These are phyloP conservation scores for Graphilbum ipis-grandicollis DNA, from an alignment of 2,329 filamentous ascomycete species.

Conservation along the genomic window DNA sequence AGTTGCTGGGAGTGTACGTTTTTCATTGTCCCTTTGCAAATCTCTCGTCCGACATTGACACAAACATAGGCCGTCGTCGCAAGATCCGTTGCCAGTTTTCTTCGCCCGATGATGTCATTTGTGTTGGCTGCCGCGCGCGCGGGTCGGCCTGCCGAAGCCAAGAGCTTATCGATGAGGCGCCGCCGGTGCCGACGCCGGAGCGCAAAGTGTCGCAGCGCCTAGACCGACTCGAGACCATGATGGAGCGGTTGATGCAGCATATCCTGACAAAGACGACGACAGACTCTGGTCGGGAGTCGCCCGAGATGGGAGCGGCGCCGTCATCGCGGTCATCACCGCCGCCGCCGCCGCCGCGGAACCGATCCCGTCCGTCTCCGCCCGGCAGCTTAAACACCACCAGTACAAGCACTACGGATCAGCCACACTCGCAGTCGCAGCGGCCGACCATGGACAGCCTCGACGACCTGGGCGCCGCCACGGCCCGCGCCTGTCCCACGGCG, in stretches of 20 bases:
- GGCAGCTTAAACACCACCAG: too few relatives aligned
- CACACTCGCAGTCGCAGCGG: not conserved
- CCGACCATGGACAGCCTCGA: not conserved
- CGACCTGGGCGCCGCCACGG: constrained; percentile 2
- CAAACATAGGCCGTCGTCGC: constrained; percentile 20
- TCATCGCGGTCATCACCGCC: too few relatives aligned
- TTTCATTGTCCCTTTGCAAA: not conserved
- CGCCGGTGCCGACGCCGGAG: constrained; percentile 16
- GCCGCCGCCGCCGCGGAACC: too few relatives aligned
- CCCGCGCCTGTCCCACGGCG: constrained; percentile 4
- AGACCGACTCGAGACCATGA: constrained; percentile 26
- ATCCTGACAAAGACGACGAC: constrained; percentile 11
- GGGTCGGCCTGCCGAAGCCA: constrained; percentile 25
- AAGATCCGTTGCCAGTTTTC: constrained; percentile 30
- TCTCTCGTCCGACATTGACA: too few relatives aligned
- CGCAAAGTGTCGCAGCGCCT: constrained; percentile 24
- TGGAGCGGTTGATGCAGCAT: constrained; percentile 26
- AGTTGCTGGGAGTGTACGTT: constrained; percentile 36
- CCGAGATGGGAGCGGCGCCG: not conserved
- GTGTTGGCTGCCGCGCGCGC: constrained; percentile 25
- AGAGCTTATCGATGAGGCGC: constrained; percentile 21
- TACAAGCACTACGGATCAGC: too few relatives aligned
- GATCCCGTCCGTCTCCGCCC: too few relatives aligned
- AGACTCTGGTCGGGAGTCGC: not conserved
- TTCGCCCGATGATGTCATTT: constrained; percentile 20